Base-by-base conservation (phyloP, 257 asterid genomes). In the Linderniella brevidens region DNA sequence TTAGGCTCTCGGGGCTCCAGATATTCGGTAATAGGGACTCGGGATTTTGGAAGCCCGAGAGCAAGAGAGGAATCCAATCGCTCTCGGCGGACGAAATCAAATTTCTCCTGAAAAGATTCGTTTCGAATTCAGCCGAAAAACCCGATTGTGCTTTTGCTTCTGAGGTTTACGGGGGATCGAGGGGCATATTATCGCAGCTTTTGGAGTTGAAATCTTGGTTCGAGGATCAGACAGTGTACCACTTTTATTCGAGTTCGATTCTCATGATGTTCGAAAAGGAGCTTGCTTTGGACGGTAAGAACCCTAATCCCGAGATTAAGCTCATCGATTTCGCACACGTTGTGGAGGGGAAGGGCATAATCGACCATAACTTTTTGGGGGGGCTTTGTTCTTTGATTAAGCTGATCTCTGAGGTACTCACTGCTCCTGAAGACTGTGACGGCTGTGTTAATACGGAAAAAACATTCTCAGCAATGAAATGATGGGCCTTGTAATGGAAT, bases 251-350 rank as follows among this genome's bases (percentile, higher is more conserved):
- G 8, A 60, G 79, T 64, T 82, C 97, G 4, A 43, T 87, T 38
- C 92, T 75, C 15, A 50, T 87, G 64, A 77, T 63, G 74, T 87
- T 67, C 42, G 93, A 87, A 4, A 79, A 82, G 64, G 83, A 67
- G 66, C 77, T 58, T 8, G 75, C 72, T 0, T 42, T 48, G 38
- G 55, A 58, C 49, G 87, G 82, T 17, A 65, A 56, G 66, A 64
- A 55, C 59, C 77, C 94, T 0, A 48, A 68, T 32, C 72, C 93
- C 32, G 79, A 68, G 41, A 67, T 83, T 61, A 82, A 73, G 64
- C 71, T 87, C 9, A 70, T 87, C 46, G 97, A 87, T 66, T 87
- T 87, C 63, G 93, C 95, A 0, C 97, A 86, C 45, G 97, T 82
- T 48, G 59, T 36, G 12, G 92, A 75, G 58, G 92, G 92, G 4